Evolutionary conservation across 805 yeast species (phyloP).

Genomic region (Candida tibetensis): DNA sequence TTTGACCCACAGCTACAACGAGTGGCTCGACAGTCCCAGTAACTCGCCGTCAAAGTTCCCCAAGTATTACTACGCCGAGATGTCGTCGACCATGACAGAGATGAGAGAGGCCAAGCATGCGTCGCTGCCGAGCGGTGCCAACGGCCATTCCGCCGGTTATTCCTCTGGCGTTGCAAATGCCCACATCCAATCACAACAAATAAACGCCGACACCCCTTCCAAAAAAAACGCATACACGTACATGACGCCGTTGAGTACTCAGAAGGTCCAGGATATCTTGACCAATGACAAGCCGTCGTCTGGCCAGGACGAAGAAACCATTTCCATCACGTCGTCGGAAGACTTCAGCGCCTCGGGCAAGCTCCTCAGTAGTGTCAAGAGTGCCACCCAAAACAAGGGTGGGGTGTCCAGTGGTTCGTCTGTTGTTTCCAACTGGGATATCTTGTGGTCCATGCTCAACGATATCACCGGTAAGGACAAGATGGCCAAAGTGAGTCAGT

Average conservation of each 20-base stretch:
- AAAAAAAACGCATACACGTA: constrained; percentile 4
- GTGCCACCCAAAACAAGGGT: background rate
- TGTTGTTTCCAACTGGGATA: constrained; percentile 32
- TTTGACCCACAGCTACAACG: no score
- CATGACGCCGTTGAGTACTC: constrained; percentile 7
- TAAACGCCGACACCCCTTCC: constrained; percentile 3
- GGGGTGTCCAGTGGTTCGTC: background rate
- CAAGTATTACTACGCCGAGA: background rate
- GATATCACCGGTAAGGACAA: constrained; percentile 70
- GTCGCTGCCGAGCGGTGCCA: no score
- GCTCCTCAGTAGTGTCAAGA: no score
- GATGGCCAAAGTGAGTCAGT: constrained; percentile 61
- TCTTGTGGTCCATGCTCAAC: constrained; percentile 52
- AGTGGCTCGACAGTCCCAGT: constrained; percentile 8
- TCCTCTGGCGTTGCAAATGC: background rate
- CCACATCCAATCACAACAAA: background rate
- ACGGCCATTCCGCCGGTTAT: background rate
- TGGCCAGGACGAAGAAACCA: constrained; percentile 3
- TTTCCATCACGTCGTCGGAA: constrained; percentile 3
- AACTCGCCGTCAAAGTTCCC: constrained; percentile 3
- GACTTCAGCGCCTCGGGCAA: background rate
- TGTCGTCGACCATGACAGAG: background rate
- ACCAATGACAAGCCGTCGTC: background rate
- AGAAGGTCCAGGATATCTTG: constrained; percentile 4
- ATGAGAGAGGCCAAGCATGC: background rate